Evolutionary conservation across 2,329 filamentous ascomycete genomes (phyloP).

Genomic region (Fusarium cicatricum): DNA sequence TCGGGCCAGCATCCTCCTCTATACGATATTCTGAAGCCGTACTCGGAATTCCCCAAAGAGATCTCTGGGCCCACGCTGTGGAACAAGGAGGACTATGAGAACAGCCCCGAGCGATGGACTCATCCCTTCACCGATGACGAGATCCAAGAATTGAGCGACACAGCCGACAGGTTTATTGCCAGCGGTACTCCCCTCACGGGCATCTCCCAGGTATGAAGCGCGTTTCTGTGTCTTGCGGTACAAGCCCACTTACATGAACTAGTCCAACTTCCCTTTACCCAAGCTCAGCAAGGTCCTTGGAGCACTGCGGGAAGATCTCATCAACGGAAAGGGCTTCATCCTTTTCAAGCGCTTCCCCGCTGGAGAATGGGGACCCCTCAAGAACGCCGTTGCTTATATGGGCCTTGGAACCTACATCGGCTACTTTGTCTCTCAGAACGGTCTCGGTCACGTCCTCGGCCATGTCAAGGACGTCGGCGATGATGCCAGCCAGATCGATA

Average conservation of each 20-base stretch:
- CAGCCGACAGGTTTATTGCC: slow-evolving; percentile 74
- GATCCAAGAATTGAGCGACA: slow-evolving; percentile 69
- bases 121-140: slow-evolving; percentile 74
- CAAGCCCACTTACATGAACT: slow-evolving; percentile 5
- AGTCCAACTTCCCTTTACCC: slow-evolving; percentile 56
- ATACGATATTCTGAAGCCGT: slow-evolving; percentile 69
- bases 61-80: slow-evolving; percentile 79
- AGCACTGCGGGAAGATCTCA: slow-evolving; percentile 52
- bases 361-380: slow-evolving; percentile 76
- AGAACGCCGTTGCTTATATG: slow-evolving; percentile 90
- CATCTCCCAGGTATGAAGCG: slow-evolving; percentile 54
- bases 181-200: slow-evolving; percentile 73
- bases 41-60: slow-evolving; percentile 73
- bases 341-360: slow-evolving; percentile 89
- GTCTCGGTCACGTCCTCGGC: slow-evolving; percentile 82
- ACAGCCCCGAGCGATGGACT: slow-evolving; percentile 75
- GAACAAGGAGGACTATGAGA: slow-evolving; percentile 71
- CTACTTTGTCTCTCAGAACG: slow-evolving; percentile 89
- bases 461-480: slow-evolving; percentile 91
- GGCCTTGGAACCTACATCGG: slow-evolving; percentile 85
- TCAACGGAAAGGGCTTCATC: slow-evolving; percentile 89
- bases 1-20: slow-evolving; percentile 78
- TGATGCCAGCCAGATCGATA: slow-evolving; percentile 81
- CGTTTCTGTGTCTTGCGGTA: too few relatives aligned
- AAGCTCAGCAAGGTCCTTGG: slow-evolving; percentile 48